Percentiles rank a stretch among this genome's conserved stretches.
These are phyloP conservation scores for Coemansia sp. DNA, from an alignment of 192 early-diverging fungal species.

Conservation along the genomic window DNA sequence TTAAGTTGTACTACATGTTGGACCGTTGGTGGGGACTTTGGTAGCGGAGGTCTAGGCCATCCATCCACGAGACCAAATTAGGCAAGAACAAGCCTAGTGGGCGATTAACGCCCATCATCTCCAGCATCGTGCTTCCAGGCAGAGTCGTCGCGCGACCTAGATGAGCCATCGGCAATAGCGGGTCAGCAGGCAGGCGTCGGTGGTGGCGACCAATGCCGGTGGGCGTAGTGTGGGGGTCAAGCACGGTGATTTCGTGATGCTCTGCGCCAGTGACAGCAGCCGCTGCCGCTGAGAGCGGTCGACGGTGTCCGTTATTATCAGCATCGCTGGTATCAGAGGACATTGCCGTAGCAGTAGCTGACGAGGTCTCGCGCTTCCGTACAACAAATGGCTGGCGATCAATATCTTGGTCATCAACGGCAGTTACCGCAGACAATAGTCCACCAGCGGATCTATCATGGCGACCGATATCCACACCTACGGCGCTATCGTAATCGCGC, in stretches of 20 bases:
- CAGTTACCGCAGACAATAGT: neutral
- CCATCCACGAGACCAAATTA: slow-evolving; percentile 47
- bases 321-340: slow-evolving; percentile 6
- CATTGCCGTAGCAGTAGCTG: slow-evolving; percentile 18
- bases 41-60: slow-evolving; percentile 45
- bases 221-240: neutral
- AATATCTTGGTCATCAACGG: neutral
- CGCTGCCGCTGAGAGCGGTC: neutral
- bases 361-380: slow-evolving; percentile 35
- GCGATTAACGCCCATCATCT: slow-evolving; percentile 39
- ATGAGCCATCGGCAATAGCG: neutral
- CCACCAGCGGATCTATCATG: neutral
- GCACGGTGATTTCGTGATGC: slow-evolving; percentile 26
- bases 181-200: neutral
- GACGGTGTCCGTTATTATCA: neutral
- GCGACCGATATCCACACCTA: slow-evolving; percentile 27
- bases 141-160: slow-evolving; percentile 2
- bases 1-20: neutral
- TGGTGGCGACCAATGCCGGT: neutral
- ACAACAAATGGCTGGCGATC: slow-evolving; percentile 15
- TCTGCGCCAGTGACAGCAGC: neutral
- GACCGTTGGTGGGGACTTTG: slow-evolving; percentile 2
- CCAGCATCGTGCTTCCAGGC: neutral
- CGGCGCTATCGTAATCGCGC: slow-evolving; percentile 41
- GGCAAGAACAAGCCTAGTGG: slow-evolving; percentile 31